Evolutionary conservation across 768 basidiomycete species (phyloP), one percentile per base, ranked within the genome.

Genomic region (Boletales sp.): DNA sequence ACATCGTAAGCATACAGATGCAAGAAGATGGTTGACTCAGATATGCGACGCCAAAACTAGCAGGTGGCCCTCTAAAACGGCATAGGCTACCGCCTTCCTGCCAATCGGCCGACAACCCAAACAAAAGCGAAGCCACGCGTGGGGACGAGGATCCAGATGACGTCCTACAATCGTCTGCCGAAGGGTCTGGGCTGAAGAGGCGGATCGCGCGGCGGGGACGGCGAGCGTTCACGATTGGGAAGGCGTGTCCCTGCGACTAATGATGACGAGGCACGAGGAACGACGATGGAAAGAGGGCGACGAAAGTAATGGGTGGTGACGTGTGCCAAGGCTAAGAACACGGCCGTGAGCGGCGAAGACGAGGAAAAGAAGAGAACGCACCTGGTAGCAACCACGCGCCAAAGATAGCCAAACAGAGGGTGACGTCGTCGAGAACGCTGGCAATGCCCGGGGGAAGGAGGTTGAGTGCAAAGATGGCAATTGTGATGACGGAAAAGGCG

Each of bases 301-400:
- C 83, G 83, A 71, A 97, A 85, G 62, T 90, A 84, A 71, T 95
- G 93, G 5, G 84, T 82, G 24, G 78, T 77, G 56, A 95, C 81
- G 69, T 94, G 92, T 47, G 89, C 69, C 43, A 91, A 61, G 14
- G 90, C 87, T 38, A 32, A 42, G 21, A 17, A 21, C 4, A 15
- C 39, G 39, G 45, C 14, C 29, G 49, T 27, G 39, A 7, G 32
- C 42, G 40, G 32, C 27, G 35, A 17, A 0, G 17, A 31, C 17
- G 21, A 35, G 44, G 1, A 13, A 50, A 1, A n/a, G 29, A 37
- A 24, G 8, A 43, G 19, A 41, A 51, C 72, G 43, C 58, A 80
- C 82, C 80, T 51, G 87, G 85, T 2, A 87, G 65, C 45, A 84
- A 68, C 64, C 82, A 90, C 11, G 83, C 81, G 54, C 79, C 74